phyloP scores from a whole-genome alignment of 1,139 yeast genomes.

The Candida dubliniensis region DNA sequence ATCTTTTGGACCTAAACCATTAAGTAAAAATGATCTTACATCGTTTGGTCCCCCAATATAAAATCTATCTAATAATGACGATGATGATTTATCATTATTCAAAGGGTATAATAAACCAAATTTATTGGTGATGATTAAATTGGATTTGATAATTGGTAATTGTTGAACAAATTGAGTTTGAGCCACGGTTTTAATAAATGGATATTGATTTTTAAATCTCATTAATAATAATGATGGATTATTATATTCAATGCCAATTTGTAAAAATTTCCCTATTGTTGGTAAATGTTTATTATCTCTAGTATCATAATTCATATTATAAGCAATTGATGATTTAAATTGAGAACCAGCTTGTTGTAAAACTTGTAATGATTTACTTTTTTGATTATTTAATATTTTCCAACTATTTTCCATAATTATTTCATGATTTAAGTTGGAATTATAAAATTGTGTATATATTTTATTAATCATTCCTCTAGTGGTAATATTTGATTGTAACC shows the following conservation, averaged over 20 bases:
- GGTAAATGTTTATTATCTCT: conserved; percentile 61
- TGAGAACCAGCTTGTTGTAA: conserved; percentile 57
- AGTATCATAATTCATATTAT: conserved; percentile 53
- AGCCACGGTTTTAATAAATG: conserved; percentile 46
- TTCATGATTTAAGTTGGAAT: conserved; percentile 47
- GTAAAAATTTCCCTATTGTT: conserved; percentile 53
- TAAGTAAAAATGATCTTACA: conserved; percentile 69
- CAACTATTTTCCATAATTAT: conserved; percentile 63
- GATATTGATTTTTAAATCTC: conserved; percentile 22
- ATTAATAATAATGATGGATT: conserved; percentile 29
- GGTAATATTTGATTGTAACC: conserved; percentile 61
- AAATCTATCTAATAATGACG: conserved; percentile 61
- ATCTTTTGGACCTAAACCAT: conserved; percentile 86
- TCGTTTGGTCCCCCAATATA: conserved; percentile 78
- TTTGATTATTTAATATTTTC: conserved; percentile 55
- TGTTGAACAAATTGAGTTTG: conserved; percentile 47
- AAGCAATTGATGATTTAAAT: conserved; percentile 56
- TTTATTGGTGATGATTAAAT: conserved; percentile 45
- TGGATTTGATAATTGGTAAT: conserved; percentile 24
- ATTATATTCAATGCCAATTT: conserved; percentile 58
- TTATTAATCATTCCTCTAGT: conserved; percentile 61
- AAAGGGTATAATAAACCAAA: conserved; percentile 52
- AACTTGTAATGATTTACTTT: conserved; percentile 35
- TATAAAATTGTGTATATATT: conserved; percentile 33
- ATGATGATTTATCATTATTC: conserved; percentile 18